Evolutionary conservation across 257 asterid genomes (phyloP).

Genomic region (Coffea canephora): DNA sequence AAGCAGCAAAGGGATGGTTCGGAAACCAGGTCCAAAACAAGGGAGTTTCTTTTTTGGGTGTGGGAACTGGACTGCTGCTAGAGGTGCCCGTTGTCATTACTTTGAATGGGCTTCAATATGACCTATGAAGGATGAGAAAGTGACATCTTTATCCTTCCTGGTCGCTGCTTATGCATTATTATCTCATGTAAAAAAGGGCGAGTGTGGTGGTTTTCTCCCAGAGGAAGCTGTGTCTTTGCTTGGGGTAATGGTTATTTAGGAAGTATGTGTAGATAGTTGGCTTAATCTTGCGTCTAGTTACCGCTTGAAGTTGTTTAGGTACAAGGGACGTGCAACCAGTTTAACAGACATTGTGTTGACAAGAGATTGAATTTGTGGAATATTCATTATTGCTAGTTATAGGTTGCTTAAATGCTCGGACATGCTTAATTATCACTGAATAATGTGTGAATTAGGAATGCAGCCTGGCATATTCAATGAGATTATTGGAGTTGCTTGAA

Average conservation of each 20-base stretch:
- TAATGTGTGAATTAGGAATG: constrained; percentile 26
- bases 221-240: constrained; percentile 17
- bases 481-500: neutral
- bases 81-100: constrained; percentile 83
- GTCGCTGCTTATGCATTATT: constrained; percentile 6
- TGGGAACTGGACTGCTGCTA: constrained; percentile 80
- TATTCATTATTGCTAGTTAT: constrained; percentile 11
- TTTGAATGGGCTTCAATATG: constrained; percentile 67
- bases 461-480: neutral
- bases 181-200: constrained; percentile 25
- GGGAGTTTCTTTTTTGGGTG: constrained; percentile 79
- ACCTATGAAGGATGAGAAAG: constrained; percentile 18
- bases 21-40: constrained; percentile 82
- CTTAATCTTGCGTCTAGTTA: constrained; percentile 3
- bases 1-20: constrained; percentile 62
- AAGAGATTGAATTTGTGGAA: constrained; percentile 26
- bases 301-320: constrained; percentile 3
- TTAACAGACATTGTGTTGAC: constrained; percentile 27
- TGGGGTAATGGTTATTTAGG: constrained; percentile 26
- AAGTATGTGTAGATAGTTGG: constrained; percentile 41
- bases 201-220: constrained; percentile 17
- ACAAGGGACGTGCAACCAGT: constrained; percentile 16
- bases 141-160: constrained; percentile 18
- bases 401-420: constrained; percentile 2
- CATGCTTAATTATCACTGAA: constrained; percentile 19